phyloP scores from a whole-genome alignment of 352 stramenopile species.

The Detonula confervacea region DNA sequence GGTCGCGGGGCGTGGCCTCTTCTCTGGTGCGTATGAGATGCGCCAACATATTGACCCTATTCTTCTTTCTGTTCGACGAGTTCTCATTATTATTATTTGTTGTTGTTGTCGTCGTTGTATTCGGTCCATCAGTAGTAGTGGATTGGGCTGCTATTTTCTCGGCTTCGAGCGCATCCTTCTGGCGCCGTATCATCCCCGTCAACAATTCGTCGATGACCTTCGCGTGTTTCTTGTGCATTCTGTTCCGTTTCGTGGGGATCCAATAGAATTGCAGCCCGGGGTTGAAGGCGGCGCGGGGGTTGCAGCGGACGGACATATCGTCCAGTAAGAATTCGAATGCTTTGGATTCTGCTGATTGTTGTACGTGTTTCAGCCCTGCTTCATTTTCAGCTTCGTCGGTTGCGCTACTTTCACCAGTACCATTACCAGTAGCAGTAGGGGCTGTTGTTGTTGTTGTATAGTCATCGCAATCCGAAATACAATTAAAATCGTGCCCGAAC shows the following conservation, averaged over 20 bases:
- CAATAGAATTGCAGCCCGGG: slow-evolving; percentile 37
- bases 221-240: slow-evolving; percentile 20
- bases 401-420: no score
- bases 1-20: slow-evolving; percentile 15
- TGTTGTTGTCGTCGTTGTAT: slow-evolving; percentile 10
- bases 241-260: slow-evolving; percentile 29
- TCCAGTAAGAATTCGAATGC: slow-evolving; percentile 30
- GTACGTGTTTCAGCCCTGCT: background rate
- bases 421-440: background rate
- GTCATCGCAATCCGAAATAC: background rate
- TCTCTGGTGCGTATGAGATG: slow-evolving; percentile 4
- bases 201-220: slow-evolving; percentile 27
- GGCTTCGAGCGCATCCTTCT: slow-evolving; percentile 3
- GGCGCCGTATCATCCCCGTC: slow-evolving; percentile 20
- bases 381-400: background rate
- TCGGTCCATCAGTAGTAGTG: background rate
- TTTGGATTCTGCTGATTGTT: slow-evolving; percentile 3
- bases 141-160: background rate
- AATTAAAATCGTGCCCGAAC: slow-evolving; percentile 45
- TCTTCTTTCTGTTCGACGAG: background rate
- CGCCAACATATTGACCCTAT: background rate
- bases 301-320: slow-evolving; percentile 13
- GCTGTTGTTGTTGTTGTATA: background rate
- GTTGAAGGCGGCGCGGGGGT: slow-evolving; percentile 16
- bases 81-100: background rate